phyloP scores from a whole-genome alignment of 73 alveolate species.

The Tetrahymena elliotti region DNA sequence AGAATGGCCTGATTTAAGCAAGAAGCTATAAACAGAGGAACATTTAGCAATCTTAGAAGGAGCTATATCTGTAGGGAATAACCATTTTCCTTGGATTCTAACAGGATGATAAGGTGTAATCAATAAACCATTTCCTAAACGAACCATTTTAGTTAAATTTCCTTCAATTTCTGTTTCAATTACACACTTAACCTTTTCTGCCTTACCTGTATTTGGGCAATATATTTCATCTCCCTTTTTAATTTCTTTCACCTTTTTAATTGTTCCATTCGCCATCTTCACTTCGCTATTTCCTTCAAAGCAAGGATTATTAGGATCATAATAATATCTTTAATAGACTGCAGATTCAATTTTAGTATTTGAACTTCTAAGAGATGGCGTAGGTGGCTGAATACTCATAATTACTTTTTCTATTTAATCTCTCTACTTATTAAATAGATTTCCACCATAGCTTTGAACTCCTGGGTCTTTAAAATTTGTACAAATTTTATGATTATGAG shows the following conservation, averaged over 20 bases:
- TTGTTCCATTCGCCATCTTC: neutral
- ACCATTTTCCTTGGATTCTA: neutral
- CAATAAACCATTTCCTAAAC: neutral
- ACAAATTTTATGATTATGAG: neutral
- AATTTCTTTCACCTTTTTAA: neutral
- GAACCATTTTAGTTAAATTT: neutral
- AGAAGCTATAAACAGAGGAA: neutral
- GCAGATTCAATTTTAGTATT: neutral
- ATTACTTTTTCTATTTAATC: neutral
- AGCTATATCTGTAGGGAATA: neutral
- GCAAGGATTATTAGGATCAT: neutral
- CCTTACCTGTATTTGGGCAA: neutral
- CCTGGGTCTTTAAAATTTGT: neutral
- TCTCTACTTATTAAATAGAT: neutral
- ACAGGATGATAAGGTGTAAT: neutral
- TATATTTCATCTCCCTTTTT: neutral
- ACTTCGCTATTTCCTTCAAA: neutral
- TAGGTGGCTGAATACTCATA: neutral
- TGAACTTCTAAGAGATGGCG: neutral
- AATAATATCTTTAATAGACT: neutral
- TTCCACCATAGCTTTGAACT: neutral
- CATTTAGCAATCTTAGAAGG: neutral
- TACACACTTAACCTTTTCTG: neutral
- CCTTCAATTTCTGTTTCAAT: neutral
- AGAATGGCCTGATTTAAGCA: neutral